phyloP scores from a whole-genome alignment of 129 eudicot genomes.

The Lonicera japonica region DNA sequence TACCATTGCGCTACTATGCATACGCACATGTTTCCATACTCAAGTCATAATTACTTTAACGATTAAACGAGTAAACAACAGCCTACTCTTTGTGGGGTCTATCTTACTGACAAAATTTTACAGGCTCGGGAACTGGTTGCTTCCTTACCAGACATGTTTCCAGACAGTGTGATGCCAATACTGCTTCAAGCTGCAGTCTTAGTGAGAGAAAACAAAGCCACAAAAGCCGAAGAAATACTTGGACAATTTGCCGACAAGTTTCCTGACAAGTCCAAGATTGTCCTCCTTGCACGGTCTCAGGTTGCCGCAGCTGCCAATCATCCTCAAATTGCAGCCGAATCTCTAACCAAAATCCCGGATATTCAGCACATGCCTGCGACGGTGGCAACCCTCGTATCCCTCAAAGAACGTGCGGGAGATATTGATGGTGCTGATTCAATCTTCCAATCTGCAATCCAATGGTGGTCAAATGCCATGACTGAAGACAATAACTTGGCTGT shows the following conservation, averaged over 20 bases:
- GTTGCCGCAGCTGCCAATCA: constrained; percentile 91
- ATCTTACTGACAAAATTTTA: background rate
- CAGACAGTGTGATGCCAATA: constrained; percentile 56
- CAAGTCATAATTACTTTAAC: no score
- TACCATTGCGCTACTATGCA: no score
- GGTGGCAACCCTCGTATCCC: constrained; percentile 81
- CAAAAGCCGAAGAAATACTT: constrained; percentile 78
- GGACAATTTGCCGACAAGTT: constrained; percentile 55
- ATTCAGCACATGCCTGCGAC: constrained; percentile 96
- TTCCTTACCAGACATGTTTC: constrained; percentile 67
- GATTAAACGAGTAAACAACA: no score
- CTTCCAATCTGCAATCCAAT: constrained; percentile 57
- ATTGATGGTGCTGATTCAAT: constrained; percentile 66
- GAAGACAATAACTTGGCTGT: constrained; percentile 59
- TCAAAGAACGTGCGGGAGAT: constrained; percentile 83
- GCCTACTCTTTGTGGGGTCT: background rate
- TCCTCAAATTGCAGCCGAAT: constrained; percentile 73
- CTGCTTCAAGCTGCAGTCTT: constrained; percentile 90
- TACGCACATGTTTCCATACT: no score
- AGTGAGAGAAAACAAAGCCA: constrained; percentile 81
- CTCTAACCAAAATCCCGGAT: constrained; percentile 62
- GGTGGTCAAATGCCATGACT: constrained; percentile 84
- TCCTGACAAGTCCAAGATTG: constrained; percentile 51
- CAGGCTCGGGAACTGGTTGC: constrained; percentile 87
- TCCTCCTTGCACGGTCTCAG: constrained; percentile 79